Conservation (phyloP, 768 basidiomycete genomes). For the Podaxis rugospora region DNA sequence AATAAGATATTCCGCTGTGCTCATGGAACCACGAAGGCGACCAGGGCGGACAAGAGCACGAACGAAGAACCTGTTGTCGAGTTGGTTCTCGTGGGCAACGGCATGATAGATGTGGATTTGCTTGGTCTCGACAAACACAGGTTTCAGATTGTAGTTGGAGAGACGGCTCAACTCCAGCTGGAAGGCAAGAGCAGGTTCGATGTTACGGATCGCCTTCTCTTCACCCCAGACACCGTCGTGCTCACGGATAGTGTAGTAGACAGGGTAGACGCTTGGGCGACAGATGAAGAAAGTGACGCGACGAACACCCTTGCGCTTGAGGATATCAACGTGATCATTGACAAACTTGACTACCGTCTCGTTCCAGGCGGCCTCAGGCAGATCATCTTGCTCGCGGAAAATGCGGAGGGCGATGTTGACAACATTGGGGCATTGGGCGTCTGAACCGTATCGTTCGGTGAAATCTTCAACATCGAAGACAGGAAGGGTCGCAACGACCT, state of each 20-base stretch:
- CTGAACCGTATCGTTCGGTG: slow-evolving; percentile 67
- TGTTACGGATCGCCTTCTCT: slow-evolving; percentile 95
- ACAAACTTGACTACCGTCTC: slow-evolving; percentile 66
- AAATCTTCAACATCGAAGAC: slow-evolving; percentile 69
- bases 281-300: slow-evolving; percentile 92
- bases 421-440: slow-evolving; percentile 82
- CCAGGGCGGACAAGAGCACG: slow-evolving; percentile 96
- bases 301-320: slow-evolving; percentile 78
- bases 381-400: slow-evolving; percentile 76
- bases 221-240: slow-evolving; percentile 77
- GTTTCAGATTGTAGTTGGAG: slow-evolving; percentile 93
- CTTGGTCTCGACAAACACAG: slow-evolving; percentile 95
- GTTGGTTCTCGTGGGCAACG: slow-evolving; percentile 90
- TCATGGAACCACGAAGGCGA: slow-evolving; percentile 87
- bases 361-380: slow-evolving; percentile 74
- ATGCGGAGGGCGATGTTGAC: slow-evolving; percentile 91
- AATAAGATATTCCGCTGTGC: slow-evolving; percentile 95
- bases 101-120: slow-evolving; percentile 99
- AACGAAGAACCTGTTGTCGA: slow-evolving; percentile 98
- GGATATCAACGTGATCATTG: slow-evolving; percentile 59
- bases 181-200: slow-evolving; percentile 96
- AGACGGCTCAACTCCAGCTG: slow-evolving; percentile 95
- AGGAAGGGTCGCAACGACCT: slow-evolving; percentile 70
- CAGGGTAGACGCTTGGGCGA: slow-evolving; percentile 86
- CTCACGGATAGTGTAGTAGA: slow-evolving; percentile 89